Base-by-base conservation (phyloP, 148 eudicot genomes). In the Camellia sinensis region DNA sequence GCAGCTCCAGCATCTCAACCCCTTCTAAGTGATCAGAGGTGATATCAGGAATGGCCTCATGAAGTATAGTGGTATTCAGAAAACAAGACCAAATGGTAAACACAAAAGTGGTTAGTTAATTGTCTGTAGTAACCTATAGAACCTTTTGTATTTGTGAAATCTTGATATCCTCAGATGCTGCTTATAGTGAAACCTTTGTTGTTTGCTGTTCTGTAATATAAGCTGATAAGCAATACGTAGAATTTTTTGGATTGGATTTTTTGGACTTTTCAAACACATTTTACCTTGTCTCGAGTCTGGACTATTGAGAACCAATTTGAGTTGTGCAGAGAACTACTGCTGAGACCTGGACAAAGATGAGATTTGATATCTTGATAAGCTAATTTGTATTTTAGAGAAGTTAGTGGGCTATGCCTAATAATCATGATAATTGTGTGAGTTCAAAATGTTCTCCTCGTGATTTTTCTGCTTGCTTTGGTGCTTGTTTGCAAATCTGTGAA, bases 1-100 rank as follows among this genome's bases (percentile, higher is more conserved):
- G 57, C 90, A 91, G 95, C 82, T 80, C 72, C 89, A 70, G 78
- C 74, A 82, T 79, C 92, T 80, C 87, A 86, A 82, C 92, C 91
- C 7, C 95, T 88, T 77, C 74, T 91, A 21, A 78, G 79, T 79
- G 90, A 79, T 17, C 82, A 65, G 71, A 89, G 83, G 65, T 86
- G 82, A 89, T 79, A 53, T 64, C 46, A 21, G 68, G 11, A 54
- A 67, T 56, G 56, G n/a, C 6, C 53, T 75, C 67, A n/a, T 22
- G 37, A 43, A 17, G 65, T 9, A 45, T 21, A 12, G 10, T 9
- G 18, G 17, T 54, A 54, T 17, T 64, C 65, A 15, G 46, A n/a
- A 52, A 67, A 43, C 9, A 8, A 78, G 29, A 45, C 5, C 56
- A 41, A 62, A 63, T 37, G 40, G 0, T 67, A 67, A 4, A 37